Conservation (phyloP, 1,139 yeast species). For the Hemisphaericaspora xylanilytica region DNA sequence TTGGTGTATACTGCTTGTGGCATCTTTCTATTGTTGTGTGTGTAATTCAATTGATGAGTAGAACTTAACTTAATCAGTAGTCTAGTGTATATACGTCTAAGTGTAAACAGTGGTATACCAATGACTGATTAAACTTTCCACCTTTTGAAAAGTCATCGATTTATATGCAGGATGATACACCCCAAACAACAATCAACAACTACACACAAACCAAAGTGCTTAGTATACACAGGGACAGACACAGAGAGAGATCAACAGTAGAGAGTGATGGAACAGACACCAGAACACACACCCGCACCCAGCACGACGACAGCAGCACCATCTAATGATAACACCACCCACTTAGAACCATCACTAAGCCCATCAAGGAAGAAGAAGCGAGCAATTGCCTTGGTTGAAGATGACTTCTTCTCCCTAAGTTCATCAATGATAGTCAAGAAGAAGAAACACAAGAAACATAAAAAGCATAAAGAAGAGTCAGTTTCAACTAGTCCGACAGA, state of each 20-base stretch:
- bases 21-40: background rate
- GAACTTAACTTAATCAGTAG: no score
- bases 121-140: no score
- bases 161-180: no score
- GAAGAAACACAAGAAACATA: slow-evolving; percentile 10
- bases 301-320: background rate
- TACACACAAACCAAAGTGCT: no score
- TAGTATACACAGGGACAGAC: no score
- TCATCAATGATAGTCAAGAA: slow-evolving; percentile 17
- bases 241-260: background rate
- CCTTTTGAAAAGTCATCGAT: no score
- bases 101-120: no score
- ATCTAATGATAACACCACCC: no score
- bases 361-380: slow-evolving; percentile 6
- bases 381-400: slow-evolving; percentile 15
- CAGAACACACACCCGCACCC: background rate
- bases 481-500: background rate
- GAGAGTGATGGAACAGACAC: background rate
- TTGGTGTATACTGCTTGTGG: background rate
- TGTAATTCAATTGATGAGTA: background rate
- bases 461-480: slow-evolving; percentile 1
- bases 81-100: no score
- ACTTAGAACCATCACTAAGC: background rate
- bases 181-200: no score
- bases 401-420: slow-evolving; percentile 33